Percentiles rank a stretch among this genome's conserved stretches.
phyloP scores from a whole-genome alignment of 176 grass and related monocot species.

The Musa troglodytarum region DNA sequence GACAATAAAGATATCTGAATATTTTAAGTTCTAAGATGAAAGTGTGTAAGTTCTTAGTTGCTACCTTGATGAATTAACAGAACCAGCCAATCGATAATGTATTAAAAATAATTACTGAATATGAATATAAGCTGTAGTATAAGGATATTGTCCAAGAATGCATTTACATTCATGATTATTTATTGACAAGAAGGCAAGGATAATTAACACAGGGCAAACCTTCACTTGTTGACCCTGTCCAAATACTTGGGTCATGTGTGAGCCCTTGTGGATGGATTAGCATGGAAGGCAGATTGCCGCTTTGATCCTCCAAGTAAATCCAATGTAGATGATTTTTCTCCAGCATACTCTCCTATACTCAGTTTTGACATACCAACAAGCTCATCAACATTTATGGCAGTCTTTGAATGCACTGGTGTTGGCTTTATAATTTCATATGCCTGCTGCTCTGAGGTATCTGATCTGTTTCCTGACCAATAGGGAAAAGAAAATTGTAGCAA shows the following conservation, averaged over 20 bases:
- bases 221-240: neutral
- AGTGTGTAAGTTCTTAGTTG: neutral
- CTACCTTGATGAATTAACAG: neutral
- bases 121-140: too few species aligned
- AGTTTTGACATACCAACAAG: conserved; percentile 83
- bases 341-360: conserved; percentile 62
- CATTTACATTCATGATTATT: too few species aligned
- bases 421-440: conserved; percentile 87
- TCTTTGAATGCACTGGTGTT: conserved; percentile 70
- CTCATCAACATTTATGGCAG: conserved; percentile 81
- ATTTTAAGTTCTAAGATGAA: neutral
- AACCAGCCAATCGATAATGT: neutral
- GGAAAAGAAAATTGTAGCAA: conserved; percentile 75
- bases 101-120: neutral
- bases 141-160: too few species aligned
- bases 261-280: conserved; percentile 75
- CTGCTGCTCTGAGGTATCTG: conserved; percentile 41
- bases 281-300: conserved; percentile 93
- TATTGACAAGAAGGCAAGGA: conserved; percentile 23
- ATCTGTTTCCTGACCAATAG: conserved; percentile 52
- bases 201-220: conserved; percentile 6
- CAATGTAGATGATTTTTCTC: conserved; percentile 37
- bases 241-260: conserved; percentile 46
- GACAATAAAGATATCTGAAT: neutral
- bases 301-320: conserved; percentile 64